Percentiles rank a stretch among this genome's conserved stretches.
These are phyloP conservation scores for Exobasidium rhododendri DNA, from an alignment of 1,284 basidiomycete species.

Conservation along the genomic window DNA sequence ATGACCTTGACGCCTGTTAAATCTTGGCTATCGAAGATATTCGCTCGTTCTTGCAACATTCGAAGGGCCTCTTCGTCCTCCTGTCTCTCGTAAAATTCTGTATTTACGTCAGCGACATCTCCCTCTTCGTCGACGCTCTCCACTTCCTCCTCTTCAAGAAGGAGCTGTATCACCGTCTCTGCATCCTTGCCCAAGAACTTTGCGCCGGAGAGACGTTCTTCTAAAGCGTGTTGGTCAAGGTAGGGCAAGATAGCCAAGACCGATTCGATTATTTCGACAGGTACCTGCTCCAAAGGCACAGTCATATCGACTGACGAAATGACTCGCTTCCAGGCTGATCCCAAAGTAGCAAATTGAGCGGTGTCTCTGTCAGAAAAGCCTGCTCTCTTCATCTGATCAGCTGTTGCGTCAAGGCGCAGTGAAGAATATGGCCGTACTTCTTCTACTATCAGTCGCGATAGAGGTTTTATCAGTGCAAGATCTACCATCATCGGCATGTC, in stretches of 20 bases:
- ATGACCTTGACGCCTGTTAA: not conserved
- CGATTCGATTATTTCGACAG: not conserved
- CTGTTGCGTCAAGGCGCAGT: not conserved
- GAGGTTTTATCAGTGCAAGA: conserved; percentile 6
- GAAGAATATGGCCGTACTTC: not conserved
- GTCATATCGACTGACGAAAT: not conserved
- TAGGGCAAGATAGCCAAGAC: not conserved
- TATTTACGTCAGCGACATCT: not conserved
- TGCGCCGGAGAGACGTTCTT: not conserved
- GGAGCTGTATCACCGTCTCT: not conserved
- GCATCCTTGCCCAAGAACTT: not conserved
- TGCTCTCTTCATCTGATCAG: not conserved
- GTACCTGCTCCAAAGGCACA: not conserved
- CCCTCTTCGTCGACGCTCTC: not conserved
- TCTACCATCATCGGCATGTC: not conserved
- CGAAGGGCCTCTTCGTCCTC: not conserved
- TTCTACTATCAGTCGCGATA: not conserved
- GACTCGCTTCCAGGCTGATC: not conserved
- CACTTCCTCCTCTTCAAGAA: not conserved
- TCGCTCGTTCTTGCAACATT: not conserved
- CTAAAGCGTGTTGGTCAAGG: not conserved
- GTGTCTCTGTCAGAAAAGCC: not conserved
- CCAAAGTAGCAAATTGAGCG: not conserved
- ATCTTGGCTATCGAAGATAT: not conserved
- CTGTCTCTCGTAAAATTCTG: not conserved